A percentile compares a stretch with the other conserved stretches of the same genome.
Evolutionary conservation across 2,329 filamentous ascomycete species (phyloP).

Genomic region (Chaetoscypha palmicola): DNA sequence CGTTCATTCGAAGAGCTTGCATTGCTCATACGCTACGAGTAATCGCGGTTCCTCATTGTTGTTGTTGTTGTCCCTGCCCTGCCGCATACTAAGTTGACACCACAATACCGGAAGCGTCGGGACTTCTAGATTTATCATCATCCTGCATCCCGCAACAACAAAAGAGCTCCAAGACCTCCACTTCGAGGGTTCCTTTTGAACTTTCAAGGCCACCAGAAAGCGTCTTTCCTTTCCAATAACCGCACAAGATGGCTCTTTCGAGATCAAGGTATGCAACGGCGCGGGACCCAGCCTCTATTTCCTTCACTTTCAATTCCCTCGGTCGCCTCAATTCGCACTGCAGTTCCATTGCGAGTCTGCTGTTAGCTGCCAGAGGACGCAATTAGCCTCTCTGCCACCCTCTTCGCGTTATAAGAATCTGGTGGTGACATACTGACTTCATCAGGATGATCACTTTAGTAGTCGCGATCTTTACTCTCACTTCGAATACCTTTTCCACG

Average conservation of each 20-base stretch:
- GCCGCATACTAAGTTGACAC: too few relatives aligned
- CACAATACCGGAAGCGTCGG: background rate
- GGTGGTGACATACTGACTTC: background rate
- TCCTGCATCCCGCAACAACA: background rate
- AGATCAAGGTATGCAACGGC: constrained; percentile 10
- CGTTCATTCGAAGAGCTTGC: too few relatives aligned
- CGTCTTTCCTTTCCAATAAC: too few relatives aligned
- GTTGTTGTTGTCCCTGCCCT: too few relatives aligned
- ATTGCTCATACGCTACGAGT: too few relatives aligned
- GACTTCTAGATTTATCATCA: background rate
- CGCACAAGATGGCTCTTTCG: constrained; percentile 9
- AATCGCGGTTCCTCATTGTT: too few relatives aligned
- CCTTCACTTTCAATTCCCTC: too few relatives aligned
- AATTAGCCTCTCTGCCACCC: too few relatives aligned
- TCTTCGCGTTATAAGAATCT: background rate
- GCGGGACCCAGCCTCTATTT: background rate
- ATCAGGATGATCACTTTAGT: constrained; percentile 24
- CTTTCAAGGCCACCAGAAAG: too few relatives aligned
- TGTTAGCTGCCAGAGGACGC: too few relatives aligned
- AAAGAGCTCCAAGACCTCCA: background rate
- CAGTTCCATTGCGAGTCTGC: background rate
- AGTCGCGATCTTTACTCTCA: constrained; percentile 26
- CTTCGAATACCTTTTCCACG: constrained; percentile 26
- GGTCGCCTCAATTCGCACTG: too few relatives aligned
- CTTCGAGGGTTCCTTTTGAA: background rate